These are phyloP conservation scores for Bryoglossum gracile DNA, from an alignment of 495 filamentous ascomycete genomes.

Conservation along the genomic window DNA sequence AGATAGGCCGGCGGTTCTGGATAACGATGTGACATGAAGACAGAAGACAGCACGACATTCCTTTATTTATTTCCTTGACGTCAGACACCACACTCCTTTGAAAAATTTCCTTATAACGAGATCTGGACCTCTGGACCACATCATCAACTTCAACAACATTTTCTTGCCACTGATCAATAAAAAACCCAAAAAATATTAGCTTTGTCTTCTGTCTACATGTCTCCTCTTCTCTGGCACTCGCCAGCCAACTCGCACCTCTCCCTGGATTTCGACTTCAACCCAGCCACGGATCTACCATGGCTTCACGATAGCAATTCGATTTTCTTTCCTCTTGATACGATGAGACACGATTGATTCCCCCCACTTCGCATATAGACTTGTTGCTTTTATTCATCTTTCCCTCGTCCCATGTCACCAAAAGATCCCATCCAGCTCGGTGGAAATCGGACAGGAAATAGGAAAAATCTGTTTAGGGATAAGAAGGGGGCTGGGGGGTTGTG, in stretches of 20 bases:
- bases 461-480: too few relatives aligned
- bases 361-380: constrained; percentile 23
- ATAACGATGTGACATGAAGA: constrained; percentile 14
- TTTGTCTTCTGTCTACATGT: constrained; percentile 9
- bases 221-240: not conserved
- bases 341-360: constrained; percentile 21
- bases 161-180: not conserved
- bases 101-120: constrained; percentile 8
- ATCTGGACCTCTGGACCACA: not conserved
- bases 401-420: not conserved
- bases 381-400: constrained; percentile 7
- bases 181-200: not conserved
- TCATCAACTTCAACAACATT: constrained; percentile 16
- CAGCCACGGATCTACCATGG: not conserved
- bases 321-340: not conserved
- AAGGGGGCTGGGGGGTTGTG: too few relatives aligned
- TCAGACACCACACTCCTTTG: constrained; percentile 14
- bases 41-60: constrained; percentile 24
- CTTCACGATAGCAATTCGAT: not conserved
- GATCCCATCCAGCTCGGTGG: not conserved
- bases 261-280: not conserved
- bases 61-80: constrained; percentile 22
- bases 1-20: not conserved
- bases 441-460: not conserved
- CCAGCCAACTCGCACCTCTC: not conserved